phyloP scores from a whole-genome alignment of 192 early-diverging fungal species.

The Coemansia sp. region DNA sequence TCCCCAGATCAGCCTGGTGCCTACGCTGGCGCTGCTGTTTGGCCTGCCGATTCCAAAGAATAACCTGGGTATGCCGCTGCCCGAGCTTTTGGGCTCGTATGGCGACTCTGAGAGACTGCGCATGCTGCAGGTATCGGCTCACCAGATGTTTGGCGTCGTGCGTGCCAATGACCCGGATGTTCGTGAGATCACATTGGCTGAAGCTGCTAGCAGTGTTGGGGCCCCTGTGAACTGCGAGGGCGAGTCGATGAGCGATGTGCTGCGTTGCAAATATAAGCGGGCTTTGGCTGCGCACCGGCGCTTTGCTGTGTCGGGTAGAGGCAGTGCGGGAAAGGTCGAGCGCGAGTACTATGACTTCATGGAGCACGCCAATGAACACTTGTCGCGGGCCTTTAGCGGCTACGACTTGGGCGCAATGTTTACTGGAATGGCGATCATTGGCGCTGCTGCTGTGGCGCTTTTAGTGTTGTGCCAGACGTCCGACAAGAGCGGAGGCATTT shows the following conservation, averaged over 20 bases:
- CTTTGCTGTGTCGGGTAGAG: not conserved
- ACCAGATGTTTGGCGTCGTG: conserved; percentile 57
- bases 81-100: conserved; percentile 33
- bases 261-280: conserved; percentile 40
- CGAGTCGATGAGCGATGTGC: not conserved
- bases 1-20: conserved; percentile 47
- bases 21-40: conserved; percentile 54
- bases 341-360: conserved; percentile 40
- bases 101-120: conserved; percentile 39
- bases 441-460: conserved; percentile 9
- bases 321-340: not conserved
- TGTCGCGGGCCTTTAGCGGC: conserved; percentile 45
- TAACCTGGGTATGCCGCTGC: conserved; percentile 50
- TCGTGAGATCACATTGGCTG: not conserved
- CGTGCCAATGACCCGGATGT: conserved; percentile 27
- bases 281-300: conserved; percentile 22
- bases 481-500: conserved; percentile 2
- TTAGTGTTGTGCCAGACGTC: conserved; percentile 16
- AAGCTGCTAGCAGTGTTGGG: not conserved
- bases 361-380: conserved; percentile 28
- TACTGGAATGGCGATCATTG: conserved; percentile 31
- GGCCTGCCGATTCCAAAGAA: conserved; percentile 55
- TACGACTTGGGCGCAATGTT: conserved; percentile 47
- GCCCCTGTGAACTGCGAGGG: conserved; percentile 1
- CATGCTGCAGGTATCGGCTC: conserved; percentile 61